Percentiles rank a stretch among this genome's conserved stretches.
Evolutionary conservation across 768 basidiomycete genomes (phyloP).

Genomic region (Rhodosporidiobolus odoratus): DNA sequence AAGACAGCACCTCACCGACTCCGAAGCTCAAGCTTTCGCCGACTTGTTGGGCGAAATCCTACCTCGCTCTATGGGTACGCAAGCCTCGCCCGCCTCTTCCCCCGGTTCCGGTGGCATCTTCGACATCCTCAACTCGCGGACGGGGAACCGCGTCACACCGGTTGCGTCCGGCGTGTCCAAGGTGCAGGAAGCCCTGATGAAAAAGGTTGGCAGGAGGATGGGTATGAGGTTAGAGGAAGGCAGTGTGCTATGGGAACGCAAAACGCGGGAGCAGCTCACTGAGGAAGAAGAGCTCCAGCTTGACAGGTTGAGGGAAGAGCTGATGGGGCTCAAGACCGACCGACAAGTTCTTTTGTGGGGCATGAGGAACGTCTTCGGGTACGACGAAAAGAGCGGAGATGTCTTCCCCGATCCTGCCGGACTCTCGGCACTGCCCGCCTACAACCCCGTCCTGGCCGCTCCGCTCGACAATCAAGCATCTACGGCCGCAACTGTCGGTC

Average conservation of each 20-base stretch:
- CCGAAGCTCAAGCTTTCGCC: constrained; percentile 30
- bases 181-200: constrained; percentile 16
- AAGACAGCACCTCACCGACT: constrained; percentile 18
- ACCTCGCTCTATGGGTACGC: constrained; percentile 3
- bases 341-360: constrained; percentile 69
- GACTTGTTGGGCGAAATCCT: constrained; percentile 34
- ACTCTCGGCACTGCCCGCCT: not conserved
- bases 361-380: constrained; percentile 60
- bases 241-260: not conserved
- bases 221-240: not conserved
- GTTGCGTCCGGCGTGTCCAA: not conserved
- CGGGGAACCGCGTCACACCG: not conserved
- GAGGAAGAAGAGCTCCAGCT: constrained; percentile 43
- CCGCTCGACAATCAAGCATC: not conserved
- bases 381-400: constrained; percentile 44
- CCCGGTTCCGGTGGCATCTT: constrained; percentile 8
- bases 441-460: not conserved
- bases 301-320: constrained; percentile 66
- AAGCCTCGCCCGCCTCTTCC: not conserved
- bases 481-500: not conserved
- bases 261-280: not conserved
- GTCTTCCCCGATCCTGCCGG: constrained; percentile 18
- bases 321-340: constrained; percentile 65
- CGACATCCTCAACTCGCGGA: not conserved
- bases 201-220: constrained; percentile 4